These are phyloP conservation scores for Clarireedia paspali DNA, from an alignment of 2,329 filamentous ascomycete species.

Conservation along the genomic window DNA sequence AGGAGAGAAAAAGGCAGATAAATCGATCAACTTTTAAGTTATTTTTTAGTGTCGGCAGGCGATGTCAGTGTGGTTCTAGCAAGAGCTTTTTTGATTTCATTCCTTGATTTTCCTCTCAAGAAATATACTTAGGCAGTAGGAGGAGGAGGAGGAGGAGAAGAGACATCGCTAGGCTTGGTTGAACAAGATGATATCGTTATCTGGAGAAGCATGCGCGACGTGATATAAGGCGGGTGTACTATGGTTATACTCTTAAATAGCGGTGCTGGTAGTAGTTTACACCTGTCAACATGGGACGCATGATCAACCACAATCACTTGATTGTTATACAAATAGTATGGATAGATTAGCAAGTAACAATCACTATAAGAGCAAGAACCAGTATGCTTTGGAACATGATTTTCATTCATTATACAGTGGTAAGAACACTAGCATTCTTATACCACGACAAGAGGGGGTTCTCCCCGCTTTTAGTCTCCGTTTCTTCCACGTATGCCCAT, in stretches of 20 bases:
- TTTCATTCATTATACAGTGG: conserved; percentile 56
- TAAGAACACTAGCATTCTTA: conserved; percentile 88
- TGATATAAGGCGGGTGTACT: background rate
- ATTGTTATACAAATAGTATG: background rate
- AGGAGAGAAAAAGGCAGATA: background rate
- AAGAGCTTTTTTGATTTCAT: background rate
- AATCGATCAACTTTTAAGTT: background rate
- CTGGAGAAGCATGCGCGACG: background rate
- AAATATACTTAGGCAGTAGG: background rate
- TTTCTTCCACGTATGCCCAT: conserved; percentile 89
- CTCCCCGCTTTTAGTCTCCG: conserved; percentile 80
- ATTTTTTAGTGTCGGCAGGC: background rate
- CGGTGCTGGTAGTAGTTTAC: too few species aligned
- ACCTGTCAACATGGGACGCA: too few species aligned
- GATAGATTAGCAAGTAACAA: background rate
- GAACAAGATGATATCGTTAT: background rate
- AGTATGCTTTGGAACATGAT: background rate
- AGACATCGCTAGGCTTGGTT: background rate
- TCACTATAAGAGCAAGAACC: background rate
- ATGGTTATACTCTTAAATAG: too few species aligned
- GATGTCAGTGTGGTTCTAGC: background rate
- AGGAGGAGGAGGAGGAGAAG: background rate
- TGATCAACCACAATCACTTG: too few species aligned
- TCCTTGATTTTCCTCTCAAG: background rate
- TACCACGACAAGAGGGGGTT: conserved; percentile 92